Evolutionary conservation across 1,284 basidiomycete genomes (phyloP), one percentile per base, ranked within the genome.

Genomic region (Crucibulum parvulum): DNA sequence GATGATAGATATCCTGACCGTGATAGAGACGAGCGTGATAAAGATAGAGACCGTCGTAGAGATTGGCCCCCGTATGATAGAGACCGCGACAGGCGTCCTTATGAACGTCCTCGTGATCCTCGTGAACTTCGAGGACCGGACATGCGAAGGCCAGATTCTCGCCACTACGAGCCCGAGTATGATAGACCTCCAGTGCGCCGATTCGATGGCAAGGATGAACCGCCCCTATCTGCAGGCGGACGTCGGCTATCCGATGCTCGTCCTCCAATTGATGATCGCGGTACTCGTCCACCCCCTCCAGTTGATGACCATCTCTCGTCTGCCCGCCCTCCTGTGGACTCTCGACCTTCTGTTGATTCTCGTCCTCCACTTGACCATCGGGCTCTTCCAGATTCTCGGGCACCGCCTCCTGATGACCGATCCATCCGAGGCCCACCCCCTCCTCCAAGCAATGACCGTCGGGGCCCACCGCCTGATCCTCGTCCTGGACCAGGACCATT

Each of bases 141-240:
- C 58, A 68, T 69, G 16, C 73, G 80, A 53, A 72, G 81, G 62
- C 77, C 80, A 37, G 80, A 82, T 55, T 74, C 75, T 53, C 78
- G 78, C 51, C 81, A 79, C 48, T 81, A 80, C 60, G 80, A 81
- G 39, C 75, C 79, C 38, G 72, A 73, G 37, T 79, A 81, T 63
- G 69, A 60, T 41, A 68, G 61, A 37, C 69, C 62, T 64, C 65
- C 73, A 63, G 67, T 69, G 55, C 77, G 76, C 60, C 74, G 78
- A 55, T 70, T 62, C 63, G 76, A 78, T 54, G 53, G 60, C 39
- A 67, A 65, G 58, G 68, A 62, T 46, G 72, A 74, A 24, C 55
- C 69, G 45, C 36, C 58, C n/a, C 43, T 48, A 47, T 61, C 61
- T 58, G 56, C 60, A 54, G 51, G 53, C 57, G 64, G 62, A 56